Percentiles rank a stretch among this genome's conserved stretches.
Evolutionary conservation across 768 basidiomycete species (phyloP).

Genomic region (Termitomyces sp.): DNA sequence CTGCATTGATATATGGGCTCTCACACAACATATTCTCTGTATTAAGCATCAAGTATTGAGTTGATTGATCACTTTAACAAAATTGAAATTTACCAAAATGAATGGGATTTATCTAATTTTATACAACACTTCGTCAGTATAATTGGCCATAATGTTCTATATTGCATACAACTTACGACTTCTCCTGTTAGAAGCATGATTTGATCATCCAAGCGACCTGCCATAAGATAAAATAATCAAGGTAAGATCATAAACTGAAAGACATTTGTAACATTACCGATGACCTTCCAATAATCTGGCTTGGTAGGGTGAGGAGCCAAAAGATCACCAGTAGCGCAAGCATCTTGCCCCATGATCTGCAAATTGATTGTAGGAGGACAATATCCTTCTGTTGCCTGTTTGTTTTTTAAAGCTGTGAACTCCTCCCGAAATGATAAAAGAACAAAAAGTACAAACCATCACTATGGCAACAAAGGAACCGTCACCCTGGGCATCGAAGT

Average conservation of each 20-base stretch:
- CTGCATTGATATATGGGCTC: not conserved
- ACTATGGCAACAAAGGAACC: not conserved
- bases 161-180: not conserved
- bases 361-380: not conserved
- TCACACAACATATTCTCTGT: not conserved
- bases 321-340: not conserved
- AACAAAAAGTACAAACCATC: not conserved
- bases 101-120: not conserved
- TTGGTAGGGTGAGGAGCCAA: not conserved
- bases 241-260: not conserved
- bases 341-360: not conserved
- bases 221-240: not conserved
- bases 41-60: not conserved
- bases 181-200: constrained; percentile 4
- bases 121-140: not conserved
- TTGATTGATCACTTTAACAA: not conserved
- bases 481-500: not conserved
- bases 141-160: not conserved
- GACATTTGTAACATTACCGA: not conserved
- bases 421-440: not conserved
- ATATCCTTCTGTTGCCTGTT: not conserved
- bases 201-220: constrained; percentile 7
- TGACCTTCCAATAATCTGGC: not conserved
- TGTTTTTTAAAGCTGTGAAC: not conserved
- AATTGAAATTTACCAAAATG: not conserved